Conservation (phyloP, 257 asterid species). For the Solanum virginianum region DNA sequence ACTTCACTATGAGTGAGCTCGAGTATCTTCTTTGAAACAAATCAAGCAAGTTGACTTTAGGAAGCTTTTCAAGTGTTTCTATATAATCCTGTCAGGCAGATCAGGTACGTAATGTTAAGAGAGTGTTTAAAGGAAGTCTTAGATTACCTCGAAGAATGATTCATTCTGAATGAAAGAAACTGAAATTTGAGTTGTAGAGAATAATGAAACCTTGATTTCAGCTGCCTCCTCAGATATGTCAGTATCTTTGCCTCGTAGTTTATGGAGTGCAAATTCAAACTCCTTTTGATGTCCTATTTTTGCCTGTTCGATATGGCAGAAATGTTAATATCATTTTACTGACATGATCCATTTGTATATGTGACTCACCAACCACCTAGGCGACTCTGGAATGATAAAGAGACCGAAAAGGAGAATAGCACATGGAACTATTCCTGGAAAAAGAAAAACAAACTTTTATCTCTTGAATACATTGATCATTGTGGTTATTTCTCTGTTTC, state of each 20-base stretch:
- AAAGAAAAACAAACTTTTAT: slow-evolving; percentile 1
- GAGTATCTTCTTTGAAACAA: slow-evolving; percentile 66
- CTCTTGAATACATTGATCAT: neutral
- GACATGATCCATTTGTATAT: neutral
- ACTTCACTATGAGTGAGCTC: slow-evolving; percentile 57
- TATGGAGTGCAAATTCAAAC: slow-evolving; percentile 58
- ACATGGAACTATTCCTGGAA: slow-evolving; percentile 73
- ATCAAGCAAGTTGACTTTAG: slow-evolving; percentile 59
- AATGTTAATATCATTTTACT: neutral
- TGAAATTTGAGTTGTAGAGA: neutral
- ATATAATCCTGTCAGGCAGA: slow-evolving; percentile 55
- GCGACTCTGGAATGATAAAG: slow-evolving; percentile 74
- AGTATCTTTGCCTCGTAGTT: slow-evolving; percentile 55
- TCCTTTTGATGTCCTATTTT: slow-evolving; percentile 53
- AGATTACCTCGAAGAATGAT: neutral
- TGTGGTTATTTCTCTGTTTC: neutral
- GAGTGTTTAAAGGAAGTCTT: neutral
- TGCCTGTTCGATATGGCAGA: slow-evolving; percentile 29
- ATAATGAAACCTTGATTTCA: slow-evolving; percentile 59
- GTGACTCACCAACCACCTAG: slow-evolving; percentile 79
- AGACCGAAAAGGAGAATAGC: slow-evolving; percentile 60
- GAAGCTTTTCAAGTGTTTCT: slow-evolving; percentile 71
- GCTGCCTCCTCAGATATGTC: slow-evolving; percentile 71
- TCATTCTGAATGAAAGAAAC: neutral
- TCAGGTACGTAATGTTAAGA: neutral